phyloP scores from a whole-genome alignment of 1,139 yeast species.

The Candida freyschussii region DNA sequence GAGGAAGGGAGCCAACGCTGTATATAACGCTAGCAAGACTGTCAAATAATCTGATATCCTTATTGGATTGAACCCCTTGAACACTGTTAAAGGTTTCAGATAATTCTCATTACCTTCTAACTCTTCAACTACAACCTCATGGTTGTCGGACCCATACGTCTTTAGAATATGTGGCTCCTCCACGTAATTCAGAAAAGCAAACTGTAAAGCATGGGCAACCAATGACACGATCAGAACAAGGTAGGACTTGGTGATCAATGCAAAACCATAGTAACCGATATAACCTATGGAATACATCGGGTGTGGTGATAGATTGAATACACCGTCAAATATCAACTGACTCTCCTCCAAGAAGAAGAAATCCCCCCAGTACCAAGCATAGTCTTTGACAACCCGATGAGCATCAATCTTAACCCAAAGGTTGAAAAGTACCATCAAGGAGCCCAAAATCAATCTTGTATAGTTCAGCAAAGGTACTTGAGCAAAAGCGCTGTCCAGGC shows the following conservation, averaged over 20 bases:
- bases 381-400: constrained; percentile 83
- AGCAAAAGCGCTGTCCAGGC: constrained; percentile 30
- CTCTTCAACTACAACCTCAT: constrained; percentile 28
- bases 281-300: constrained; percentile 94
- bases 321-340: constrained; percentile 82
- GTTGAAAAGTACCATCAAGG: constrained; percentile 58
- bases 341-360: constrained; percentile 77
- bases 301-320: constrained; percentile 87
- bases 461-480: constrained; percentile 33
- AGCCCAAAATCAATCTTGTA: constrained; percentile 40
- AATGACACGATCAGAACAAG: constrained; percentile 67
- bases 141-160: constrained; percentile 45
- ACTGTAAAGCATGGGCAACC: constrained; percentile 75
- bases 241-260: constrained; percentile 72
- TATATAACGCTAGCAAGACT: constrained; percentile 41
- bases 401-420: constrained; percentile 88
- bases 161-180: constrained; percentile 89
- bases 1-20: constrained; percentile 42
- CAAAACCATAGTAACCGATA: constrained; percentile 83
- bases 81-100: constrained; percentile 52
- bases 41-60: constrained; percentile 65
- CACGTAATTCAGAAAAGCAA: constrained; percentile 68
- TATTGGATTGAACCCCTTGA: constrained; percentile 56
- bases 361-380: constrained; percentile 97
- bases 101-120: constrained; percentile 34